These are phyloP conservation scores for Calocybe gambosa DNA, from an alignment of 1,284 basidiomycete genomes.

Conservation along the genomic window DNA sequence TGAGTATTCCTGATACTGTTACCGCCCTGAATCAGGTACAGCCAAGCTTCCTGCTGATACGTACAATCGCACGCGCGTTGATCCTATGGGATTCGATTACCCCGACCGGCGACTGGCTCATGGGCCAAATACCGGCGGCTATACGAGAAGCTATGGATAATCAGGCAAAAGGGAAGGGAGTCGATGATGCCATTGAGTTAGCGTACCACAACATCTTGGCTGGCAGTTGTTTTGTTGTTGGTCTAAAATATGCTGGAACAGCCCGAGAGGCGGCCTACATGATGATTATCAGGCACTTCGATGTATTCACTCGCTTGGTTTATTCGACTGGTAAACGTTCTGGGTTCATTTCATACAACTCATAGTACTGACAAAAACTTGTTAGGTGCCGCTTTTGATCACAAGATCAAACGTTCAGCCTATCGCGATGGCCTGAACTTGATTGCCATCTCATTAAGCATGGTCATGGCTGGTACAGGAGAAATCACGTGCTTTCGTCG, in stretches of 20 bases:
- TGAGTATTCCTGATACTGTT: constrained; percentile 78
- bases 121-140: constrained; percentile 65
- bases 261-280: constrained; percentile 83
- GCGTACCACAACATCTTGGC: constrained; percentile 88
- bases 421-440: constrained; percentile 87
- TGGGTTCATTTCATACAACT: neutral
- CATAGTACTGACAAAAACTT: constrained; percentile 7
- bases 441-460: constrained; percentile 78
- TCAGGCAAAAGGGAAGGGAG: constrained; percentile 39
- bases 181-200: constrained; percentile 77
- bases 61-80: constrained; percentile 72
- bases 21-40: constrained; percentile 80
- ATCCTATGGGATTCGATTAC: constrained; percentile 85
- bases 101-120: constrained; percentile 76
- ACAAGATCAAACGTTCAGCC: constrained; percentile 78
- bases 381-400: constrained; percentile 75
- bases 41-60: constrained; percentile 80
- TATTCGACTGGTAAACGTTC: constrained; percentile 51
- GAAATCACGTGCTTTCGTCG: constrained; percentile 87
- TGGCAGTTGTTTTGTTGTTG: constrained; percentile 88
- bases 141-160: constrained; percentile 57
- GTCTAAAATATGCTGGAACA: constrained; percentile 90
- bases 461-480: constrained; percentile 96
- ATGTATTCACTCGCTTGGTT: constrained; percentile 66
- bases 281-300: constrained; percentile 77